Conservation (phyloP, 208 protist genomes). For the Acanthamoeba healyi region DNA sequence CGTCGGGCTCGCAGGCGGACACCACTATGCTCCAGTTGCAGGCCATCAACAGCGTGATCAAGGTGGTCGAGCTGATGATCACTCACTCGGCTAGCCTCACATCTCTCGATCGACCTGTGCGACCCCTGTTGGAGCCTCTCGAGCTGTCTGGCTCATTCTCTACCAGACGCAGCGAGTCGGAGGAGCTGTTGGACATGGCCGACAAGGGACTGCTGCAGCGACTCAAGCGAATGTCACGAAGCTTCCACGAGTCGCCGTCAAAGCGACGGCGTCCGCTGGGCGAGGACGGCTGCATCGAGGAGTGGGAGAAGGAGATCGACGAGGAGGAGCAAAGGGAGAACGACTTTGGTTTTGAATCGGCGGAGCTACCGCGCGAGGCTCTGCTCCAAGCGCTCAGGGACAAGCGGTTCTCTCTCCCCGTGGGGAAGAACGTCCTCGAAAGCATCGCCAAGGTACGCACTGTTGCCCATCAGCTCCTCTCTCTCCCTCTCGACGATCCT, state of each 20-base stretch:
- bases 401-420: constrained; percentile 17
- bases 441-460: neutral
- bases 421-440: constrained; percentile 35
- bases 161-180: neutral
- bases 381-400: constrained; percentile 17
- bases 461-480: too few species aligned
- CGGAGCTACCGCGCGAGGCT: neutral
- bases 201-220: constrained; percentile 50
- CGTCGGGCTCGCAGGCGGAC: neutral
- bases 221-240: constrained; percentile 51
- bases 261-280: constrained; percentile 7
- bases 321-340: neutral
- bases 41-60: constrained; percentile 60
- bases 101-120: constrained; percentile 2
- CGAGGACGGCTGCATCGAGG: constrained; percentile 1
- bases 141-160: neutral
- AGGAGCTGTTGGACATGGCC: neutral
- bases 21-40: neutral
- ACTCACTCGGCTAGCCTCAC: neutral
- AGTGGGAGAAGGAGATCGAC: constrained; percentile 43
- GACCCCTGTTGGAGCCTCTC: neutral
- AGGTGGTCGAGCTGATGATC: constrained; percentile 39
- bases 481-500: too few species aligned
- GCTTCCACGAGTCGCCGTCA: constrained; percentile 52
- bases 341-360: neutral